Evolutionary conservation across 371 early-diverging fungal species (phyloP), one percentile per base, ranked within the genome.

Genomic region (Mortierella sp.): DNA sequence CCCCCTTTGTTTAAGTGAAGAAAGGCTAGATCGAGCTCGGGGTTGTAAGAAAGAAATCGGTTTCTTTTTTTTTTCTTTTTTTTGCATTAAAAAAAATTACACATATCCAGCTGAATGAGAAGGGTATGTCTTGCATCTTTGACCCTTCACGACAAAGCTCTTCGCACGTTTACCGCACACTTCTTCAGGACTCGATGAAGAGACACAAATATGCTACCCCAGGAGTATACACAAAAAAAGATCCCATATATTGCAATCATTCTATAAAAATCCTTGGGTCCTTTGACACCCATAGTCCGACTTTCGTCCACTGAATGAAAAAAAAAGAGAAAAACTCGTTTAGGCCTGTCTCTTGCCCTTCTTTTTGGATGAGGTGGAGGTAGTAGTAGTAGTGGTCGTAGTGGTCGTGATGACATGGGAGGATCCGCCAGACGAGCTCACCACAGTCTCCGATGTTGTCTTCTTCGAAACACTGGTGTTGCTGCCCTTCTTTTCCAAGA

Each of bases 301-400:
- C 37, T 37, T 37, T 37, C 9, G 37, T 37, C 37, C 37, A 3
- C 9, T 9, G 37, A 37, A 37, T 6, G 23, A 55, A 55, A 55
- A 3, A 28, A 60, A 18, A 7, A n/a, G 43, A 45, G 46, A 60
- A 45, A 21, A 37, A 23, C 6, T 60, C 44, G 23, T 57, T 46
- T 56, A 65, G 43, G 47, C 61, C 60, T 75, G 75, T 66, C 66
- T 60, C 59, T 58, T 77, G 25, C 72, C 72, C 66, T 77, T 77
- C 72, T 77, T 77, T 50, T 45, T 68, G 18, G 62, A 60, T n/a
- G 67, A 64, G 18, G 64, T 23, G 7, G 68, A 51, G 3, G 67
- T 64, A 0, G 67, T 58, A 7, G 71, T 64, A 3, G 59, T 48
- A 3, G 57, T 37, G 47, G 64, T 48, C 16, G 67, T 29, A 23